Evolutionary conservation across 139 green algal species (phyloP).

Genomic region (Ostreobium quekettii): DNA sequence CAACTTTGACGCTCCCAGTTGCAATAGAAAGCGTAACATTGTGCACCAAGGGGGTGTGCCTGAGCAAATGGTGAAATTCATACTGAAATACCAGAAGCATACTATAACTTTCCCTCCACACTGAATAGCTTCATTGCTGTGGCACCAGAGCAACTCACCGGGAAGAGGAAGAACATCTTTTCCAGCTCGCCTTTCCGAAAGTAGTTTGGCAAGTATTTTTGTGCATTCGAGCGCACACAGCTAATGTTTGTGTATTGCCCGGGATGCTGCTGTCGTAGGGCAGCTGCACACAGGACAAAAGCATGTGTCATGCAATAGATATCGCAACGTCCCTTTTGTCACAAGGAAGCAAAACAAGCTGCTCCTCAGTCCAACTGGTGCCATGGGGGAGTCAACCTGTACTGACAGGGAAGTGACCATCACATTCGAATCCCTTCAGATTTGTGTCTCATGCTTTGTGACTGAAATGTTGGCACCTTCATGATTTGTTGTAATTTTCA

Average conservation of each 20-base stretch:
- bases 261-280: slow-evolving; percentile 57
- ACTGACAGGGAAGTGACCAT: too few species aligned
- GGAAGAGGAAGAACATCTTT: slow-evolving; percentile 99
- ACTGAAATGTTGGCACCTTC: too few species aligned
- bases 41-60: neutral
- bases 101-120: neutral
- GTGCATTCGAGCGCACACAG: slow-evolving; percentile 82
- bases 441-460: too few species aligned
- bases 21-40: neutral
- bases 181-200: slow-evolving; percentile 88
- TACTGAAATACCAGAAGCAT: neutral
- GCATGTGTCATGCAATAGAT: too few species aligned
- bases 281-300: slow-evolving; percentile 24
- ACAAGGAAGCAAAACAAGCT: too few species aligned
- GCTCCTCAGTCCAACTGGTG: too few species aligned
- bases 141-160: slow-evolving; percentile 37
- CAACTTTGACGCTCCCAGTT: neutral
- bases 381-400: too few species aligned
- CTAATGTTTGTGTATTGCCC: slow-evolving; percentile 71
- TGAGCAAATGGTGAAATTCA: neutral
- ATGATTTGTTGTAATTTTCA: too few species aligned
- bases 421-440: too few species aligned
- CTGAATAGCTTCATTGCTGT: neutral
- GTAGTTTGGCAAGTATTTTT: slow-evolving; percentile 93
- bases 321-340: too few species aligned